Conservation (phyloP, 192 early-diverging fungal species). For the Ambispora gerdemannii region DNA sequence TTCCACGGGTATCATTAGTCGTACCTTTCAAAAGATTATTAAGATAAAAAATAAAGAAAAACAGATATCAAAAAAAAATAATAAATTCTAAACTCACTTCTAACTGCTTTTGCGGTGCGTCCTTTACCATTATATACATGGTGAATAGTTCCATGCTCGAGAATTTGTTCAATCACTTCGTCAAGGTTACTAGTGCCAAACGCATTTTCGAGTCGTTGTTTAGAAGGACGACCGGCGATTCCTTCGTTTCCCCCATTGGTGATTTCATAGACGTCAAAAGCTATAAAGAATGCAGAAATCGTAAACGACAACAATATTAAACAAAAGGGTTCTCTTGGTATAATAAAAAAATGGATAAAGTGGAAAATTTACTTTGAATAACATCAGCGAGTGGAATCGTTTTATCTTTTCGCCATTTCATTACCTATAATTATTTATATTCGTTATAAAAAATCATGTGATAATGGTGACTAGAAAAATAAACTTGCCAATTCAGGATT, state of each 20-base stretch:
- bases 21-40: no score
- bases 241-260: slow-evolving; percentile 12
- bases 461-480: no score
- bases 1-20: no score
- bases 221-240: slow-evolving; percentile 15
- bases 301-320: no score
- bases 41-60: no score
- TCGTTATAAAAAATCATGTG: neutral
- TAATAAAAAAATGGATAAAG: no score
- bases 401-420: slow-evolving; percentile 24
- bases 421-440: neutral
- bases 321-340: no score
- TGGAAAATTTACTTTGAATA: no score
- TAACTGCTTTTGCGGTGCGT: no score
- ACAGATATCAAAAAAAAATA: no score
- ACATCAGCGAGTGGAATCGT: slow-evolving; percentile 5
- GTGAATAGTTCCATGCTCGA: neutral
- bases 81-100: no score
- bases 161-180: neutral
- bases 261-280: slow-evolving; percentile 21
- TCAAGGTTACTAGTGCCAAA: neutral
- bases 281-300: no score
- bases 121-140: neutral
- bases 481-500: slow-evolving; percentile 6
- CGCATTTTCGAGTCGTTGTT: slow-evolving; percentile 24